These are phyloP conservation scores for Sphaerobolus stellatus DNA, from an alignment of 1,284 basidiomycete genomes.

Conservation along the genomic window DNA sequence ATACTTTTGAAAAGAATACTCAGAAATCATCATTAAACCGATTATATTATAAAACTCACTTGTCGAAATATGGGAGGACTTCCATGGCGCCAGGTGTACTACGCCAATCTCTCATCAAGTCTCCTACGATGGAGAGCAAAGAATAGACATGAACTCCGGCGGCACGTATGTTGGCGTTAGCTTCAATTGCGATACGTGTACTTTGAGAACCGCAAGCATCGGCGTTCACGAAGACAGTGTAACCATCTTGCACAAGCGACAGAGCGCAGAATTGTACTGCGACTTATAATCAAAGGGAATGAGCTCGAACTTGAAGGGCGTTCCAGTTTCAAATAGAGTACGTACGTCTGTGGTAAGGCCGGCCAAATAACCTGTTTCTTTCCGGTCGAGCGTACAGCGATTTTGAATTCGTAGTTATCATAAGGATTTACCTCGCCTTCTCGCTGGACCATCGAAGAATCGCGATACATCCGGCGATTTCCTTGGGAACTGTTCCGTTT, in stretches of 20 bases:
- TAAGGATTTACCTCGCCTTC: conserved; percentile 49
- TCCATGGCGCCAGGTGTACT: conserved; percentile 39
- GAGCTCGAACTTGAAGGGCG: no score
- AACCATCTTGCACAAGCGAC: conserved; percentile 43
- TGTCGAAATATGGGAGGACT: conserved; percentile 43
- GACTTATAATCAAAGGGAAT: conserved; percentile 36
- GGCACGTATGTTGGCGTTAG: conserved; percentile 46
- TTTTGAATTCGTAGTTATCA: conserved; percentile 48
- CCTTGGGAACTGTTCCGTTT: conserved; percentile 44
- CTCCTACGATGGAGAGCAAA: conserved; percentile 40
- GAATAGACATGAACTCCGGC: conserved; percentile 46
- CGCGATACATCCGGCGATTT: conserved; percentile 45
- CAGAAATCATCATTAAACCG: conserved; percentile 3
- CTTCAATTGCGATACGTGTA: conserved; percentile 39
- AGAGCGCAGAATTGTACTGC: conserved; percentile 47
- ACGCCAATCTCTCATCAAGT: conserved; percentile 51
- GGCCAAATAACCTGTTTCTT: conserved; percentile 53
- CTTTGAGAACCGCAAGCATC: conserved; percentile 45
- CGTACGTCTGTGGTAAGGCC: conserved; percentile 49
- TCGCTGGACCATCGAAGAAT: conserved; percentile 44
- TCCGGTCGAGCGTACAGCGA: conserved; percentile 43
- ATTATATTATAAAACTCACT: conserved; percentile 28
- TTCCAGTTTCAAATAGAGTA: no score
- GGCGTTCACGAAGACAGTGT: conserved; percentile 45
- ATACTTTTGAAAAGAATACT: conserved; percentile 28